Evolutionary conservation across 139 green algal species (phyloP).

Genomic region (Chlorella sorokiniana): DNA sequence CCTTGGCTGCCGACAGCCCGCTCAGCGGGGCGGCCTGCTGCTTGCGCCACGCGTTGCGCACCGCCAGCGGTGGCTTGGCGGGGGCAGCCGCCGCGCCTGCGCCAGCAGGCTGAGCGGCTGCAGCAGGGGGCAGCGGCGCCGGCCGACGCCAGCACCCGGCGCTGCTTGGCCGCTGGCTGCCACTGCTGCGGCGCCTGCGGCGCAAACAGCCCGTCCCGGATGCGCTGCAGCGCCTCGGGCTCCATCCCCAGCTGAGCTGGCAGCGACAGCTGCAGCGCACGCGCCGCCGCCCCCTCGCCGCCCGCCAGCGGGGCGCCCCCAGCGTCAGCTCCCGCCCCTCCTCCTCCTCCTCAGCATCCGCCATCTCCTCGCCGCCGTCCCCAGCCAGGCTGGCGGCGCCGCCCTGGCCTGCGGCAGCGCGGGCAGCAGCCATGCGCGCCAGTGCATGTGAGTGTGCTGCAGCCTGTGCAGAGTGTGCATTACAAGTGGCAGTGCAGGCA

Average conservation of each 20-base stretch:
- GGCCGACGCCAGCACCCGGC: slow-evolving; percentile 29
- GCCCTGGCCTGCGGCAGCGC: slow-evolving; percentile 15
- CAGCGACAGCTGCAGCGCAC: slow-evolving; percentile 62
- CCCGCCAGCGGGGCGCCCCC: not conserved
- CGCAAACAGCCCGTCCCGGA: slow-evolving; percentile 41
- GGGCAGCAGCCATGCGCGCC: not conserved
- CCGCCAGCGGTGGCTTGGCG: not conserved
- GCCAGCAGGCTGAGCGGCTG: not conserved
- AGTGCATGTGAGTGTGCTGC: not conserved
- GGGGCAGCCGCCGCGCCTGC: not conserved
- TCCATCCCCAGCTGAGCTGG: slow-evolving; percentile 64
- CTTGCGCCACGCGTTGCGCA: slow-evolving; percentile 35
- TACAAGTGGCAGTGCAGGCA: too few species aligned
- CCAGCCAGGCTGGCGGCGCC: not conserved
- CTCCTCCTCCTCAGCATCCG: not conserved
- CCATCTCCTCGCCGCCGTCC: not conserved
- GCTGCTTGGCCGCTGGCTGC: slow-evolving; percentile 27
- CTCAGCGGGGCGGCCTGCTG: not conserved
- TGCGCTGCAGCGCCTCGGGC: slow-evolving; percentile 53
- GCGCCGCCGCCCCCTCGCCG: slow-evolving; percentile 7
- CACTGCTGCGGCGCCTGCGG: slow-evolving; percentile 5
- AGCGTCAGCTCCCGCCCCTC: slow-evolving; percentile 1
- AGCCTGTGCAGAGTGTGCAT: not conserved
- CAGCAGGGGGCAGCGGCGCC: not conserved
- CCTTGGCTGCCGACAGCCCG: not conserved